Base-by-base conservation (phyloP, 768 basidiomycete species). In the Lactarius pseudohatsudake region DNA sequence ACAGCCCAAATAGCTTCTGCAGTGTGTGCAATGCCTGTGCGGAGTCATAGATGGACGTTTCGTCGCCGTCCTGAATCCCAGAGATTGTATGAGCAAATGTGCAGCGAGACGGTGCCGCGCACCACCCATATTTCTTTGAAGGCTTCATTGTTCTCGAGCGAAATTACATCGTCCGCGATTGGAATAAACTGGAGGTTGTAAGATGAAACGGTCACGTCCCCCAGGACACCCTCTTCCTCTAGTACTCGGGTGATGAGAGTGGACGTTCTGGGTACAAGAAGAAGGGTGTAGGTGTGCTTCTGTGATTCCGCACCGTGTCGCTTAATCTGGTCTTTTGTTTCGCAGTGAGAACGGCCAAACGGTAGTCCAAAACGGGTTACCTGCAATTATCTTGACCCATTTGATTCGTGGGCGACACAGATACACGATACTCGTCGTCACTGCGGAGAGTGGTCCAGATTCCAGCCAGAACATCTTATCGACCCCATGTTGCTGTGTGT, bases 391-490 rank as follows among this genome's bases (percentile, higher is more conserved):
- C 77, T 90, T 91, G 74, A 95, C 87, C 75, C 88, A 86, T 67
- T 85, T 89, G 67, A 97, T 91, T 72, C 85, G 82, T 2, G 96
- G 94, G 38, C 95, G 84, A 76, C 92, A 96, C 10, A 99, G 84
- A 77, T 98, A 99, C 22, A 99, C 86, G 65, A 98, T 86, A 72
- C 96, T 96, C 40, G 90, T 84, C 7, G 96, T 95, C 3, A 86
- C 83, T 3, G 92, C 90, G 15, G 86, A 82, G 56, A 98, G 78
- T 10, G 92, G 88, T 20, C 96, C 96, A 13, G 89, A 77, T 77
- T 98, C 97, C 28, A 99, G 86, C 96, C 97, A 99, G 79, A 96
- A 97, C 92, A 99, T 96, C 81, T 97, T 97, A 80, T 98, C 96
- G 3, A 99, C 94, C 6, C 94, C 96, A 86, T 98, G 96, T 74